Base-by-base conservation (phyloP, 495 filamentous ascomycete genomes). In the Talaromyces thailandensis region DNA sequence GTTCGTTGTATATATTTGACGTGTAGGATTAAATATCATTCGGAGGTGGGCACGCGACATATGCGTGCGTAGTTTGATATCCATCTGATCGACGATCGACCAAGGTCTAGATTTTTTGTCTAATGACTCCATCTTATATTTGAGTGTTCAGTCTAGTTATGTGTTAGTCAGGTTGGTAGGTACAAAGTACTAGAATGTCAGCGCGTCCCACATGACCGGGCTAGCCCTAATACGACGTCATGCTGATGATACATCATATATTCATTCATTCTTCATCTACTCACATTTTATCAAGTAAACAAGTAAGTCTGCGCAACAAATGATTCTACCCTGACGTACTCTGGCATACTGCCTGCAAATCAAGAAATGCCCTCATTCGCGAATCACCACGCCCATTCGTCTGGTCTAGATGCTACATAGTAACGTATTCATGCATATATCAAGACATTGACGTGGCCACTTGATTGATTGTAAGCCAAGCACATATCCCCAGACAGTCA, bases 161-260 rank as follows among this genome's bases (percentile, higher is more conserved):
- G n/a, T n/a, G n/a, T n/a, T n/a, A n/a, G n/a, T n/a, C n/a, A n/a
- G n/a, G n/a, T n/a, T n/a, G n/a, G n/a, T n/a, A n/a, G n/a, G n/a
- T n/a, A n/a, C n/a, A n/a, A n/a, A n/a, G n/a, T n/a, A n/a, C n/a
- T n/a, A n/a, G n/a, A n/a, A n/a, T n/a, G n/a, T n/a, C n/a, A n/a
- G 45, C n/a, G 2, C 16, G 24, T 52, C 24, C 48, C 51, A 55
- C 51, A 55, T 55, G 51, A 55, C 24, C 51, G 6, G 5, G 8
- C 40, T 52, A 32, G 29, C 40, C 59, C 59, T 25, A 58, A 59
- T n/a, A n/a, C n/a, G 63, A 64, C 63, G 63, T 64, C 63, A 64
- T 64, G 53, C 63, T 62, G 63, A 64, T 64, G 50, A 50, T 48
- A 56, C 50, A n/a, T 40, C 35, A 16, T n/a, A n/a, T n/a, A n/a